Conservation (phyloP, 2,329 filamentous ascomycete species). For the Fragosphaeria purpurea region DNA sequence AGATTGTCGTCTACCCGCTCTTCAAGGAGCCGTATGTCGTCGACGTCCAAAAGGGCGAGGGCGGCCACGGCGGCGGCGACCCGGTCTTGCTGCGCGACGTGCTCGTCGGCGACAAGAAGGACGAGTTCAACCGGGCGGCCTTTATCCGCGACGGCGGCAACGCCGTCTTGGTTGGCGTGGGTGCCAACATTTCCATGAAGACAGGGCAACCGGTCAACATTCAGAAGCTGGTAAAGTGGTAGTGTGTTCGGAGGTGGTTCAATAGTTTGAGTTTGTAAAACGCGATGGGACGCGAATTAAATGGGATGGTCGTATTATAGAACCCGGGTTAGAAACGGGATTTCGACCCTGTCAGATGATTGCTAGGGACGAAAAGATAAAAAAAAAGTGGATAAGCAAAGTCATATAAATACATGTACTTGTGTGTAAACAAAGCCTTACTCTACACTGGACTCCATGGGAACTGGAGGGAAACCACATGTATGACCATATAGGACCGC, state of each 20-base stretch:
- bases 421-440: too few species aligned
- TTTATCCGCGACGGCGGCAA: slow-evolving; percentile 49
- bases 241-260: background rate
- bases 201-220: slow-evolving; percentile 48
- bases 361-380: too few species aligned
- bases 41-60: slow-evolving; percentile 38
- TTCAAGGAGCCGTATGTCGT: slow-evolving; percentile 48
- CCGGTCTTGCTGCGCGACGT: slow-evolving; percentile 45
- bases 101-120: slow-evolving; percentile 41
- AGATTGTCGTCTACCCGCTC: slow-evolving; percentile 39
- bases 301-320: too few species aligned
- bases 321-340: too few species aligned
- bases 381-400: too few species aligned
- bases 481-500: too few species aligned
- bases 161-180: slow-evolving; percentile 50
- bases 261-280: too few species aligned
- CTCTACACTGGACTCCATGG: too few species aligned
- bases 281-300: too few species aligned
- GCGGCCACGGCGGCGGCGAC: slow-evolving; percentile 52
- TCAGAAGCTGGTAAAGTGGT: slow-evolving; percentile 33
- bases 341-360: too few species aligned
- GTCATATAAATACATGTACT: too few species aligned
- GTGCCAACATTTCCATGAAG: slow-evolving; percentile 46
- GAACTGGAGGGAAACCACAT: too few species aligned
- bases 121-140: slow-evolving; percentile 42